Conservation (phyloP, 768 basidiomycete species). For the Leccinum arenicola region DNA sequence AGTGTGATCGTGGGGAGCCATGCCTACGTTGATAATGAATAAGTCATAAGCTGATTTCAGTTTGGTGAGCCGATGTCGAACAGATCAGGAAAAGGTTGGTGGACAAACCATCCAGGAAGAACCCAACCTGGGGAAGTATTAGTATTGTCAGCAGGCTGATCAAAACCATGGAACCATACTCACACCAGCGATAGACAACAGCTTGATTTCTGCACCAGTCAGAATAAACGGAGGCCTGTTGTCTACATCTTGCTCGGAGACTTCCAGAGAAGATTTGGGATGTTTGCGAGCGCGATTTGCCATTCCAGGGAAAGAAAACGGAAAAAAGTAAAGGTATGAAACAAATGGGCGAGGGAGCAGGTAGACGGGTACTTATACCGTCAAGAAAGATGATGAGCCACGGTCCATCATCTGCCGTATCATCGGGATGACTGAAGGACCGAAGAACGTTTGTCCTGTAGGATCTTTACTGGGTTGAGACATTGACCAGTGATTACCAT, state of each 20-base stretch:
- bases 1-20: not conserved
- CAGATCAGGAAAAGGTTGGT: not conserved
- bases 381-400: too few relatives aligned
- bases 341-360: not conserved
- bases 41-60: slow-evolving; percentile 57
- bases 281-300: not conserved
- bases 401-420: not conserved
- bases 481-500: slow-evolving; percentile 6
- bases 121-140: slow-evolving; percentile 49
- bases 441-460: slow-evolving; percentile 12
- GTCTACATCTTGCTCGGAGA: slow-evolving; percentile 28
- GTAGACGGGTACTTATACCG: slow-evolving; percentile 2
- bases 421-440: not conserved
- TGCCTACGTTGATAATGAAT: slow-evolving; percentile 63
- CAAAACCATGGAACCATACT: slow-evolving; percentile 16
- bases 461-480: not conserved
- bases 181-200: slow-evolving; percentile 61
- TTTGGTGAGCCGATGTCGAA: slow-evolving; percentile 4
- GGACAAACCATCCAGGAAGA: slow-evolving; percentile 64
- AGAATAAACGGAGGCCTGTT: slow-evolving; percentile 39
- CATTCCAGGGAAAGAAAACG: slow-evolving; percentile 11
- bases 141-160: not conserved
- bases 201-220: slow-evolving; percentile 50
- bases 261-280: slow-evolving; percentile 18
- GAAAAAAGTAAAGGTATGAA: not conserved